A percentile compares a stretch with the other conserved stretches of the same genome.
Evolutionary conservation across 805 yeast genomes (phyloP).

Genomic region (Wickerhamomyces kurtzmanii): DNA sequence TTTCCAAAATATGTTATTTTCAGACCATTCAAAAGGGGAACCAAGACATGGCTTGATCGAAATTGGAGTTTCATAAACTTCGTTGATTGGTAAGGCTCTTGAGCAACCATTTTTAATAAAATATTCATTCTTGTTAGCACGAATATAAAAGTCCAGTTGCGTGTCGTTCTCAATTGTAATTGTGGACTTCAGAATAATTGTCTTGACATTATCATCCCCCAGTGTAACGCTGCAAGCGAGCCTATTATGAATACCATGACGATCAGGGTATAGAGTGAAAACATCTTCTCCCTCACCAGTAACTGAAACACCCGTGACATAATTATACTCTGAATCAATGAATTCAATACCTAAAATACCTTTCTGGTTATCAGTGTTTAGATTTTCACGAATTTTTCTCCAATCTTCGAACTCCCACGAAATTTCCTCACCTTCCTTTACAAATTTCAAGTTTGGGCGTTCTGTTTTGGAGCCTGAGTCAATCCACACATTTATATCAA

Average conservation of each 20-base stretch:
- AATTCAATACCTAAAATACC: conserved; percentile 58
- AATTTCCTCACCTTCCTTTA: conserved; percentile 38
- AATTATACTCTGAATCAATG: conserved; percentile 43
- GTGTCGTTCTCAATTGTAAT: conserved; percentile 58
- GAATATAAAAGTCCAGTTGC: conserved; percentile 32
- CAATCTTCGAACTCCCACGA: conserved; percentile 97
- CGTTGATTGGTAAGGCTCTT: conserved; percentile 66
- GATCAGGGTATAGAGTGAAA: conserved; percentile 54
- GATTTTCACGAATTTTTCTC: conserved; percentile 73
- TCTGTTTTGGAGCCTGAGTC: conserved; percentile 29
- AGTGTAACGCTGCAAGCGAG: conserved; percentile 62
- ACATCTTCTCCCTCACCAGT: conserved; percentile 79
- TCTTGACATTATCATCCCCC: conserved; percentile 70
- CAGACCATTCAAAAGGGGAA: conserved; percentile 60
- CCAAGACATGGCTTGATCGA: conserved; percentile 52
- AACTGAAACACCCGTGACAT: conserved; percentile 49
- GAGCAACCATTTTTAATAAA: conserved; percentile 44
- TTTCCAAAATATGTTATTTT: conserved; percentile 55
- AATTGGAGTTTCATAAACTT: conserved; percentile 49
- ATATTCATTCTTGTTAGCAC: conserved; percentile 23
- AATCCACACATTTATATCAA: conserved; percentile 75
- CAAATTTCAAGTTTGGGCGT: conserved; percentile 16
- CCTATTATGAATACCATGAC: conserved; percentile 58
- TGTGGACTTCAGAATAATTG: conserved; percentile 71
- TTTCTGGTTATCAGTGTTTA: conserved; percentile 54